Evolutionary conservation across 768 basidiomycete genomes (phyloP).

Genomic region (Kwoniella botswanensis): DNA sequence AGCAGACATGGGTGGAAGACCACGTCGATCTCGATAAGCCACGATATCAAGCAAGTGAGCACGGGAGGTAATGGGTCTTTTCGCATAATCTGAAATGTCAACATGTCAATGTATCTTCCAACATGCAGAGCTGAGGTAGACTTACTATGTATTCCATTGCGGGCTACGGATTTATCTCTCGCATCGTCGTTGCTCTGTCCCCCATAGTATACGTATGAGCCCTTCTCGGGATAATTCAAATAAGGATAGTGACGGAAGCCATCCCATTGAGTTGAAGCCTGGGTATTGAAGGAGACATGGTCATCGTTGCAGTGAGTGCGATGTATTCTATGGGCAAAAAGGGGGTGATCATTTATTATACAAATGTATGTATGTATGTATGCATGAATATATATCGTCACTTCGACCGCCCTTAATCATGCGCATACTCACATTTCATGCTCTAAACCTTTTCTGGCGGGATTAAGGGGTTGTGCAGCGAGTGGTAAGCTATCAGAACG

Average conservation of each 20-base stretch:
- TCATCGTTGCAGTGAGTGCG: conserved; percentile 16
- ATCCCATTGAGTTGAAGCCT: conserved; percentile 22
- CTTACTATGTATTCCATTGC: conserved; percentile 38
- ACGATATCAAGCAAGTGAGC: conserved; percentile 41
- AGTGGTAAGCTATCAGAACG: conserved; percentile 12
- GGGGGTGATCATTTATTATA: no score
- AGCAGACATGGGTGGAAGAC: conserved; percentile 22
- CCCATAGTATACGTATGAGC: conserved; percentile 24
- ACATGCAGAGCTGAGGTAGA: background rate
- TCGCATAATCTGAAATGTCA: conserved; percentile 28
- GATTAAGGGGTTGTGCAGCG: conserved; percentile 10
- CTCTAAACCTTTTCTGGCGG: conserved; percentile 13
- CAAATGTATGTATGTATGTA: no score
- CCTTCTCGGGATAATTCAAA: conserved; percentile 34
- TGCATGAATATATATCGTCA: no score
- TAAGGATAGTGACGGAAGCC: conserved; percentile 29
- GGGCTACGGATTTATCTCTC: conserved; percentile 12
- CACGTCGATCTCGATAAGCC: conserved; percentile 22
- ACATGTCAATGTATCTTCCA: background rate
- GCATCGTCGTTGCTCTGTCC: conserved; percentile 33
- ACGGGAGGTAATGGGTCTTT: conserved; percentile 37
- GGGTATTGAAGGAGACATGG: conserved; percentile 18
- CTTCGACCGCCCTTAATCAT: background rate
- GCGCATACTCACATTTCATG: conserved; percentile 20
- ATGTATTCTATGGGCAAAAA: background rate